A percentile compares a stretch with the other conserved stretches of the same genome.
These are phyloP conservation scores for Botrytis galanthina DNA, from an alignment of 2,329 filamentous ascomycete species.

Conservation along the genomic window DNA sequence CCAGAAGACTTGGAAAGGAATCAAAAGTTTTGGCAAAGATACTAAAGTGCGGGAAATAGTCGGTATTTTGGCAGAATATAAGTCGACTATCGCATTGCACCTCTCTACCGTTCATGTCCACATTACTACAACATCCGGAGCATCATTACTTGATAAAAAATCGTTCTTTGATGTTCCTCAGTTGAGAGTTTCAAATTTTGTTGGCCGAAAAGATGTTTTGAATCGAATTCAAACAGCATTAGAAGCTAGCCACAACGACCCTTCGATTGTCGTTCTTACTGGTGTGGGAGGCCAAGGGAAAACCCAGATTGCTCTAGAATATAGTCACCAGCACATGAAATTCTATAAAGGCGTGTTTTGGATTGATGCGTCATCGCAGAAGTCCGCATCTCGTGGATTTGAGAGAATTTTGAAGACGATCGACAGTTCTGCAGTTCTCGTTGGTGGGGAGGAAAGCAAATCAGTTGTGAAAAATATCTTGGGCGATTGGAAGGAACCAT, in stretches of 20 bases:
- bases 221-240: not conserved
- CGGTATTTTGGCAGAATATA: slow-evolving; percentile 14
- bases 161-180: slow-evolving; percentile 4
- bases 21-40: slow-evolving; percentile 17
- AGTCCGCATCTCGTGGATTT: slow-evolving; percentile 22
- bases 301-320: slow-evolving; percentile 20
- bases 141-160: not conserved
- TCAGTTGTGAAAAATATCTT: slow-evolving; percentile 20
- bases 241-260: not conserved
- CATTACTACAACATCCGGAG: not conserved
- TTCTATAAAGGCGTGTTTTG: slow-evolving; percentile 27
- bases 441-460: slow-evolving; percentile 7
- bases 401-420: slow-evolving; percentile 23
- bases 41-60: slow-evolving; percentile 14
- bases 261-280: slow-evolving; percentile 10
- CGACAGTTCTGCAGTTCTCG: not conserved
- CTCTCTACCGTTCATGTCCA: slow-evolving; percentile 8
- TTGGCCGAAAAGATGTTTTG: slow-evolving; percentile 7
- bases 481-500: slow-evolving; percentile 16
- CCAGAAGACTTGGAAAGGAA: slow-evolving; percentile 16
- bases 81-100: slow-evolving; percentile 12
- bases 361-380: slow-evolving; percentile 28
- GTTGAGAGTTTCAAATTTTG: slow-evolving; percentile 5
- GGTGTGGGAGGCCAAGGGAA: slow-evolving; percentile 20
- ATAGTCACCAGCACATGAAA: not conserved